Conservation (phyloP, 176 grass and related monocot species). For the Phoenix dactylifera region DNA sequence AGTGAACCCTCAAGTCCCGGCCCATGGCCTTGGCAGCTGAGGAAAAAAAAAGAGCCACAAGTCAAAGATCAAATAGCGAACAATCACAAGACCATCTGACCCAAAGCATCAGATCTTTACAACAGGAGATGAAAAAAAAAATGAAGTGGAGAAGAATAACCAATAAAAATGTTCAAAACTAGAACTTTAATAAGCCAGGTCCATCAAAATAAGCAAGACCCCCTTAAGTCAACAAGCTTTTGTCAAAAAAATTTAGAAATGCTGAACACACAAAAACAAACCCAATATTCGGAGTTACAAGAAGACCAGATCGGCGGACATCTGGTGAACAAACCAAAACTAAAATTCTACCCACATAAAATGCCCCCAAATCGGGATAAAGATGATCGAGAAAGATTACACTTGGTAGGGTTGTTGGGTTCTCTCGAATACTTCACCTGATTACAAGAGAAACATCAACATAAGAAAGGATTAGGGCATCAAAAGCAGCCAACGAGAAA, state of each 20-base stretch:
- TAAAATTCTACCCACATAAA: neutral
- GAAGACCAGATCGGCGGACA: neutral
- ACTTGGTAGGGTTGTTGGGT: constrained; percentile 14
- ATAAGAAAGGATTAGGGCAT: neutral
- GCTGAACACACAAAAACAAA: too few relatives aligned
- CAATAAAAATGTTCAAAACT: too few relatives aligned
- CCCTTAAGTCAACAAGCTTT: too few relatives aligned
- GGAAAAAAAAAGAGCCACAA: constrained; percentile 12
- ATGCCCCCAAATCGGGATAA: neutral
- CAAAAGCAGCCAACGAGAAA: too few relatives aligned
- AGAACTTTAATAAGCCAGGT: too few relatives aligned
- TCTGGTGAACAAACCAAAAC: neutral
- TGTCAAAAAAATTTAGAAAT: too few relatives aligned
- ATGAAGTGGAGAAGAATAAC: too few relatives aligned
- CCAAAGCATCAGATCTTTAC: too few relatives aligned
- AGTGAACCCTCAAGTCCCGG: constrained; percentile 77
- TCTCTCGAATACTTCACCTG: constrained; percentile 22
- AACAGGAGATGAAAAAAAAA: too few relatives aligned
- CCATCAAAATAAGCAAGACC: too few relatives aligned
- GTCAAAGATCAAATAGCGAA: neutral
- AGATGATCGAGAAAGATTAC: neutral
- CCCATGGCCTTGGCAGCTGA: constrained; percentile 85
- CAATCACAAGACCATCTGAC: too few relatives aligned
- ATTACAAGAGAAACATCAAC: neutral
- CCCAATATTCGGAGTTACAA: too few relatives aligned